Evolutionary conservation across 2,329 filamentous ascomycete species (phyloP).

Genomic region (Nigrospora sphaerica): DNA sequence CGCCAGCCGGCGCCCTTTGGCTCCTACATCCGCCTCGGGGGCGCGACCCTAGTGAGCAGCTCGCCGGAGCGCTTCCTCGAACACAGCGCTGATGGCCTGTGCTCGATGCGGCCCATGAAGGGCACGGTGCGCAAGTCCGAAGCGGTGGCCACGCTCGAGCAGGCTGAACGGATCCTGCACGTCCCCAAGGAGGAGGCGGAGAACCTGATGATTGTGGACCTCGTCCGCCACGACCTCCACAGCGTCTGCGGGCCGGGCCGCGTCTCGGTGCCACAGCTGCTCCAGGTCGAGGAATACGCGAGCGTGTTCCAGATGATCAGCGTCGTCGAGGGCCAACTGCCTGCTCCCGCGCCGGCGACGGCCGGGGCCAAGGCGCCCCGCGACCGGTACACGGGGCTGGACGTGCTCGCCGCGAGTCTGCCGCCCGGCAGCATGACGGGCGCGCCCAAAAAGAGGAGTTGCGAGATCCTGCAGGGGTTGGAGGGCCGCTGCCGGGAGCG

Average conservation of each 20-base stretch:
- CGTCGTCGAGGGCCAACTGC: slow-evolving; percentile 67
- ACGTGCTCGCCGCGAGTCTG: slow-evolving; percentile 69
- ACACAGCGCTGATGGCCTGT: slow-evolving; percentile 42
- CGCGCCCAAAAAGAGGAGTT: slow-evolving; percentile 88
- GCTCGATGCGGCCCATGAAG: slow-evolving; percentile 90
- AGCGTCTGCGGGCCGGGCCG: slow-evolving; percentile 70
- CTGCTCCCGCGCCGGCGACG: slow-evolving; percentile 9
- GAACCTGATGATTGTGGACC: slow-evolving; percentile 96
- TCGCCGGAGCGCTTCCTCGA: slow-evolving; percentile 86
- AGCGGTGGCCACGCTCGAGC: slow-evolving; percentile 56
- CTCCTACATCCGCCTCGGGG: slow-evolving; percentile 67
- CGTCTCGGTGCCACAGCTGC: slow-evolving; percentile 69
- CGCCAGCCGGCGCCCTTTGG: slow-evolving; percentile 80
- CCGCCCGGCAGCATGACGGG: slow-evolving; percentile 96
- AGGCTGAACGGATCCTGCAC: slow-evolving; percentile 66
- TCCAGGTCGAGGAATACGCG: slow-evolving; percentile 85
- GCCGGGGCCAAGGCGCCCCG: too few relatives aligned
- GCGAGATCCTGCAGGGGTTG: slow-evolving; percentile 68
- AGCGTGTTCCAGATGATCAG: slow-evolving; percentile 90
- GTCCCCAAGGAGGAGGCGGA: slow-evolving; percentile 88
- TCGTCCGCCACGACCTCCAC: slow-evolving; percentile 90
- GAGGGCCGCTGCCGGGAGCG: slow-evolving; percentile 55
- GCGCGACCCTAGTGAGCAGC: slow-evolving; percentile 67
- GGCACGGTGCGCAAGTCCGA: slow-evolving; percentile 80
- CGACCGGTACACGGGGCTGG: slow-evolving; percentile 51